Base-by-base conservation (phyloP, 2,329 filamentous ascomycete genomes). In the Paraphoma sp. region DNA sequence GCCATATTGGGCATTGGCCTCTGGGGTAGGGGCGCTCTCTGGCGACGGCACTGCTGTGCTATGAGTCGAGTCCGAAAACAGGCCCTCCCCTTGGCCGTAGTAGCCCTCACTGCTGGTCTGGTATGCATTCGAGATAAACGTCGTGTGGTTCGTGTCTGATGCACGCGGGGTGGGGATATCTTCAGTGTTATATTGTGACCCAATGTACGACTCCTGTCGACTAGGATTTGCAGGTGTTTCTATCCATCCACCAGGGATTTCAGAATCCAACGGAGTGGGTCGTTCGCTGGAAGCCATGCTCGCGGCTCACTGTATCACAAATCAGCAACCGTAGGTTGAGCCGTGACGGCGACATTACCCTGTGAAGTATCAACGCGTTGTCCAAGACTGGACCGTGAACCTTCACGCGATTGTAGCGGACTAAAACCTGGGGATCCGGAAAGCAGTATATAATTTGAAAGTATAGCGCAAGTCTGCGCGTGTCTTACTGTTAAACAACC, bases 191-290 rank as follows among this genome's bases (percentile, higher is more conserved):
- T 56, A 46, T 31, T 61, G 61, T 23, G 59, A 55, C 12, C 66
- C 65, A 30, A 60, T 62, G 51, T 70, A 67, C 4, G 68, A 70
- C 33, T 68, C 62, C 23, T 68, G 65, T 48, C 64, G 58, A 47
- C 50, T 60, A 16, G 57, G 40, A n/a, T 71, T 65, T 17, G 61
- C 65, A 14, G 74, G 71, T 45, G 74, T 77, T 14, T 74, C 71
- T 48, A 73, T 69, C 72, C 73, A 77, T 5, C 64, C 73, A 48
- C 70, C 76, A 14, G 73, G 74, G 6, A 76, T 56, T 4, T 73
- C 67, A 28, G 73, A 69, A 6, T 66, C 59, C 16, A 69, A 59
- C 16, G 72, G 72, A n/a, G 72, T 76, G 11, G 72, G 68, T 31
- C 53, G 59, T 10, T 75, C 74, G 42, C 63, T 50, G 17, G 63